A percentile compares a stretch with the other conserved stretches of the same genome.
These are phyloP conservation scores for Boletus reticuloceps DNA, from an alignment of 768 basidiomycete species.

Conservation along the genomic window DNA sequence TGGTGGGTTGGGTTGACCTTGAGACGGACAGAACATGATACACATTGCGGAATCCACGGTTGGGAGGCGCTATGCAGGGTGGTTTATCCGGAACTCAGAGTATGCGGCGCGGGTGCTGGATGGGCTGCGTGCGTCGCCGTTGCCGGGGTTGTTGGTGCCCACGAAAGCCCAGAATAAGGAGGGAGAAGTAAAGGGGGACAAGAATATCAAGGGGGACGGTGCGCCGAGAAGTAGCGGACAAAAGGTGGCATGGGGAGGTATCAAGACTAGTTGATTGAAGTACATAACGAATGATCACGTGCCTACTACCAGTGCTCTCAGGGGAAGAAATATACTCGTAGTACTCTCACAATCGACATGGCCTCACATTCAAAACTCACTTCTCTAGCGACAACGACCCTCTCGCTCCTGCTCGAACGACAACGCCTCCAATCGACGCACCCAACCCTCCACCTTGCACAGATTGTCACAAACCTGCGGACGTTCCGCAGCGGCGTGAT, in stretches of 20 bases:
- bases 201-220: constrained; percentile 27
- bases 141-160: constrained; percentile 34
- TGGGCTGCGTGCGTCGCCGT: constrained; percentile 58
- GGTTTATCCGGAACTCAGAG: constrained; percentile 97
- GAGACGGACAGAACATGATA: constrained; percentile 76
- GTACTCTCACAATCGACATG: constrained; percentile 2
- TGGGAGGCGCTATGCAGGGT: constrained; percentile 90
- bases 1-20: neutral
- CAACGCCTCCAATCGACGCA: constrained; percentile 71
- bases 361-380: constrained; percentile 53
- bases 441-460: constrained; percentile 50
- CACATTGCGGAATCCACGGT: constrained; percentile 95
- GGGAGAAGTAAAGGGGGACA: constrained; percentile 6
- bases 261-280: constrained; percentile 28
- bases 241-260: constrained; percentile 55
- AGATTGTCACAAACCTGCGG: constrained; percentile 73
- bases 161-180: constrained; percentile 14
- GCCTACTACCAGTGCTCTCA: neutral
- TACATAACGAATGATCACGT: neutral
- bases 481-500: constrained; percentile 67
- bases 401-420: constrained; percentile 79
- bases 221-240: constrained; percentile 41
- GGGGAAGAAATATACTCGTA: too few relatives aligned
- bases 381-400: constrained; percentile 72
- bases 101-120: constrained; percentile 86